Percentiles rank a stretch among this genome's conserved stretches.
Conservation (phyloP, 371 early-diverging fungal species). For the Lichtheimia corymbifera region DNA sequence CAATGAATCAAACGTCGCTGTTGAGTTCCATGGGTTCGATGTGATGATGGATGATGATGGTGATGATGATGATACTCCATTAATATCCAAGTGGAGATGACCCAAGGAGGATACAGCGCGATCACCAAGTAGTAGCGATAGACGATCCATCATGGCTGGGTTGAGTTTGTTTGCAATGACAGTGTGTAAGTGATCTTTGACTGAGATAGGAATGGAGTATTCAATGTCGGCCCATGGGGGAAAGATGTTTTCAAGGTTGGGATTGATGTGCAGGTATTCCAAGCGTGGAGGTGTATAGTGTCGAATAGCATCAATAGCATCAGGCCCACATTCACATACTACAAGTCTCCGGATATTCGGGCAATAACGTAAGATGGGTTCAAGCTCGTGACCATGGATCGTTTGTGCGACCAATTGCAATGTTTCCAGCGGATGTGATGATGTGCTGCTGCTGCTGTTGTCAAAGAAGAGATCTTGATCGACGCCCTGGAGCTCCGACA, state of each 20-base stretch:
- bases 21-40: not conserved
- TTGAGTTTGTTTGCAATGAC: not conserved
- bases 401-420: not conserved
- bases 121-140: not conserved
- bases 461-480: not conserved
- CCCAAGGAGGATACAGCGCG: not conserved
- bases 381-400: not conserved
- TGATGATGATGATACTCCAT: not conserved
- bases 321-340: not conserved
- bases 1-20: not conserved
- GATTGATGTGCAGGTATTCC: not conserved
- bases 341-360: conserved; percentile 1
- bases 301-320: not conserved
- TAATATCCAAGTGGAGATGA: not conserved
- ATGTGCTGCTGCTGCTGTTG: not conserved
- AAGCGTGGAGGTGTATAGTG: not conserved
- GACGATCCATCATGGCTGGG: not conserved
- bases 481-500: not conserved
- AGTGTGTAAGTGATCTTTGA: not conserved
- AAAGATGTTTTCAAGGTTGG: not conserved
- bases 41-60: not conserved
- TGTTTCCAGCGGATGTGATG: not conserved
- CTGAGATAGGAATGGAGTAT: not conserved
- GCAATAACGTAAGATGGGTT: not conserved
- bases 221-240: not conserved